Conservation (phyloP, 2,329 filamentous ascomycete species). For the Blastomyces emzantsi region DNA sequence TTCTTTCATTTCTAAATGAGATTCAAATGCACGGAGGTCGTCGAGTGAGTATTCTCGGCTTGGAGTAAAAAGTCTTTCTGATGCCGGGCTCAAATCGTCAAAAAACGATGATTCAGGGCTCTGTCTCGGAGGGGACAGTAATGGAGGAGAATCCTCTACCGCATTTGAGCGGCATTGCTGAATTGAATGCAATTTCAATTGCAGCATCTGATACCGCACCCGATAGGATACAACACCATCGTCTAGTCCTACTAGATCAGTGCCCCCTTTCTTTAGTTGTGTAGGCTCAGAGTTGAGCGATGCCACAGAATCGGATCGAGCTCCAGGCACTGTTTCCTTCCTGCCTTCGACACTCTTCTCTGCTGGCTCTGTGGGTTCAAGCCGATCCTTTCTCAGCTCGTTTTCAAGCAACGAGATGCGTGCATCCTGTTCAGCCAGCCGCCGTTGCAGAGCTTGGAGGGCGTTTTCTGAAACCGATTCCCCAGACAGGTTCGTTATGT, state of each 20-base stretch:
- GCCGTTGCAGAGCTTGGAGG: not conserved
- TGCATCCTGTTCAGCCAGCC: conserved; percentile 1
- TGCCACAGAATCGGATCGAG: too few species aligned
- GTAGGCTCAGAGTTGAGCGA: not conserved
- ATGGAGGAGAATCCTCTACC: not conserved
- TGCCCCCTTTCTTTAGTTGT: not conserved
- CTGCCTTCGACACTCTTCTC: not conserved
- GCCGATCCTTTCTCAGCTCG: not conserved
- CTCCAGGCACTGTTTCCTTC: not conserved
- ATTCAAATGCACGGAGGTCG: conserved; percentile 6
- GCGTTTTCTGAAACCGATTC: not conserved
- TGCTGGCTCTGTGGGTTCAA: not conserved
- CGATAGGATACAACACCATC: not conserved
- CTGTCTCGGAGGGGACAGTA: not conserved
- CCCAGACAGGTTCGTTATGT: not conserved
- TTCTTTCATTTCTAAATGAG: not conserved
- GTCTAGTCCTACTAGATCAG: too few species aligned
- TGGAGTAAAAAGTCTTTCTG: not conserved
- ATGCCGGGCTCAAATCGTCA: not conserved
- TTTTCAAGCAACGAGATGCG: conserved; percentile 8
- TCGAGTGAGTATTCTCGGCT: not conserved
- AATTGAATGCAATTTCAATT: not conserved
- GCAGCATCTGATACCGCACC: not conserved
- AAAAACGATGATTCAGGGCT: not conserved
- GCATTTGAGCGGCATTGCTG: not conserved